Evolutionary conservation across 441 rosid genomes (phyloP).

Genomic region (Aleurites moluccanus): DNA sequence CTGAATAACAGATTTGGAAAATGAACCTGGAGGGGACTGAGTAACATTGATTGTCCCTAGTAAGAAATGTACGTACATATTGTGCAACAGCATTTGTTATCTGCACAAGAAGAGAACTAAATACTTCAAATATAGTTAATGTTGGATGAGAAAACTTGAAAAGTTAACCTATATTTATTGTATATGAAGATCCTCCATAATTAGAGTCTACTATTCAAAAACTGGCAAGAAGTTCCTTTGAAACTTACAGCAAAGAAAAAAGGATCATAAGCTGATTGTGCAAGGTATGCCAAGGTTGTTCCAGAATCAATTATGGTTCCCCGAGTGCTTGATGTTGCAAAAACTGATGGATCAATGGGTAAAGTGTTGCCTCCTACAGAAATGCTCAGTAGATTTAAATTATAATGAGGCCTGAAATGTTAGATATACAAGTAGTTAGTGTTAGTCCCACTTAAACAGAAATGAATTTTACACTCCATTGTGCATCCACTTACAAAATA

Average conservation of each 20-base stretch:
- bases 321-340: constrained; percentile 61
- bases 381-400: constrained; percentile 84
- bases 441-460: constrained; percentile 30
- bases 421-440: constrained; percentile 33
- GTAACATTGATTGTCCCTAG: constrained; percentile 65
- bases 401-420: constrained; percentile 89
- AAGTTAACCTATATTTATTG: neutral
- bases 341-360: constrained; percentile 64
- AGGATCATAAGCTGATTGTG: constrained; percentile 72
- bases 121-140: neutral
- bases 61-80: constrained; percentile 48
- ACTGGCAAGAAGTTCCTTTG: neutral
- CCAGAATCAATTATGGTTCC: constrained; percentile 97
- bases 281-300: constrained; percentile 92
- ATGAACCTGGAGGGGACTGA: constrained; percentile 62
- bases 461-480: constrained; percentile 1
- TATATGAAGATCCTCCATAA: constrained; percentile 9
- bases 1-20: constrained; percentile 24
- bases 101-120: constrained; percentile 44
- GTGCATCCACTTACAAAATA: neutral
- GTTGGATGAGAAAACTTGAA: neutral
- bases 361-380: constrained; percentile 68
- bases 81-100: constrained; percentile 53
- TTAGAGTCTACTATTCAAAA: constrained; percentile 7
- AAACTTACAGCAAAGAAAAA: constrained; percentile 77